phyloP scores from a whole-genome alignment of 1,139 yeast species.

The Saccharomyces hybrid region DNA sequence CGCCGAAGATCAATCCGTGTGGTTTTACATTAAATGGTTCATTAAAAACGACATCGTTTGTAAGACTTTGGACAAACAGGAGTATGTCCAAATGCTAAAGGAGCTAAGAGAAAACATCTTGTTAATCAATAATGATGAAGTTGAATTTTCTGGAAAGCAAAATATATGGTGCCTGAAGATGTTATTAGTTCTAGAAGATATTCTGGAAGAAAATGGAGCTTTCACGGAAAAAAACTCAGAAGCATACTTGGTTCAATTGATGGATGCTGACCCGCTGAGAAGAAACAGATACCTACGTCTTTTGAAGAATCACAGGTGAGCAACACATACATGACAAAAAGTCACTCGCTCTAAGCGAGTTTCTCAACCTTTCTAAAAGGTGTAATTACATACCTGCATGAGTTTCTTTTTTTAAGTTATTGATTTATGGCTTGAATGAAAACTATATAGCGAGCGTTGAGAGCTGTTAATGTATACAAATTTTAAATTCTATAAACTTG shows the following conservation, averaged over 20 bases:
- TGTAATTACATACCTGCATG: not conserved
- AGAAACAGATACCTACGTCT: constrained; percentile 48
- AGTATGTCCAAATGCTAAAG: constrained; percentile 33
- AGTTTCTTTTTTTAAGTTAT: not conserved
- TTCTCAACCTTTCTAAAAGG: not conserved
- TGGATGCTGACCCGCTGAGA: constrained; percentile 63
- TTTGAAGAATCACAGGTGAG: constrained; percentile 6
- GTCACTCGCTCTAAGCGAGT: not conserved
- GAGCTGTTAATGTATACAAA: not conserved
- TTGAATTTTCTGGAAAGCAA: constrained; percentile 50
- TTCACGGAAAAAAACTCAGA: constrained; percentile 22
- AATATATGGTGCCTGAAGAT: constrained; percentile 66
- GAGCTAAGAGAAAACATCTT: constrained; percentile 37
- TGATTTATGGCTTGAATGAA: not conserved
- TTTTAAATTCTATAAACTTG: not conserved
- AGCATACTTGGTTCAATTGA: constrained; percentile 38
- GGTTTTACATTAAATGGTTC: constrained; percentile 87
- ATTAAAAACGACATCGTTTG: constrained; percentile 43
- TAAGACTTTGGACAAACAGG: constrained; percentile 23
- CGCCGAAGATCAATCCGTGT: constrained; percentile 87
- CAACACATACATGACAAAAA: not conserved
- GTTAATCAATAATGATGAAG: constrained; percentile 56
- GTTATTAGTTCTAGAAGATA: constrained; percentile 39
- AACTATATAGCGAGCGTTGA: not conserved
- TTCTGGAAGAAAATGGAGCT: constrained; percentile 26